These are phyloP conservation scores for Phyllosticta paracitricarpa DNA, from an alignment of 2,329 filamentous ascomycete species.

Conservation along the genomic window DNA sequence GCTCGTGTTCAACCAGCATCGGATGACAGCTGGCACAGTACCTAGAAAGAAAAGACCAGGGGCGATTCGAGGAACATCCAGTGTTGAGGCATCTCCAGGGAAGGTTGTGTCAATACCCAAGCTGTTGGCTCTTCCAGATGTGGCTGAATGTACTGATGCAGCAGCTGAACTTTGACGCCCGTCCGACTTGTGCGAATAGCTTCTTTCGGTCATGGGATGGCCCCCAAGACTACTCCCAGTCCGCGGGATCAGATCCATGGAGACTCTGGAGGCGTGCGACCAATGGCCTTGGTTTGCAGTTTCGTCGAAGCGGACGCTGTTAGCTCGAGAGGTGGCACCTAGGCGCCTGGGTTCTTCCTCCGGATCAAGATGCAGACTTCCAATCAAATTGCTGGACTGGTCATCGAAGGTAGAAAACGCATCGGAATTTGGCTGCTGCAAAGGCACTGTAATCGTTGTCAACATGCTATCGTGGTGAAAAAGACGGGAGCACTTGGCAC, in stretches of 20 bases:
- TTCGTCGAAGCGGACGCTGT: conserved; percentile 96
- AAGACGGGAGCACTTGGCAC: conserved; percentile 40
- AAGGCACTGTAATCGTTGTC: conserved; percentile 49
- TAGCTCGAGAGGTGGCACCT: conserved; percentile 81
- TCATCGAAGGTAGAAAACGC: conserved; percentile 88
- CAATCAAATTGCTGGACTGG: conserved; percentile 68
- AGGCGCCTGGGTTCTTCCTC: conserved; percentile 80
- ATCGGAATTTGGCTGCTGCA: conserved; percentile 70
- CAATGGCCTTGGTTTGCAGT: conserved; percentile 88
- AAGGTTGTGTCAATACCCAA: conserved; percentile 69
- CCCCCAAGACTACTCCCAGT: conserved; percentile 71
- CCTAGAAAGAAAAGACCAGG: conserved; percentile 79
- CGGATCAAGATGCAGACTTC: conserved; percentile 71
- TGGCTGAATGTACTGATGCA: conserved; percentile 66
- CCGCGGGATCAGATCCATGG: conserved; percentile 70
- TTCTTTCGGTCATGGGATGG: conserved; percentile 77
- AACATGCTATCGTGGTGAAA: conserved; percentile 1
- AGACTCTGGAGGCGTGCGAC: conserved; percentile 71
- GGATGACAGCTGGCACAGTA: conserved; percentile 84
- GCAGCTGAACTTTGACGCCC: conserved; percentile 90
- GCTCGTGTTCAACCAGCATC: conserved; percentile 86
- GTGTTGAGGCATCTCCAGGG: conserved; percentile 31
- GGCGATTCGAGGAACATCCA: conserved; percentile 64
- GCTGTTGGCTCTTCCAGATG: conserved; percentile 76
- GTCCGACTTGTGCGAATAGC: conserved; percentile 90